Conservation (phyloP, 2,329 filamentous ascomycete species). For the Ramularia collo-cygni region DNA sequence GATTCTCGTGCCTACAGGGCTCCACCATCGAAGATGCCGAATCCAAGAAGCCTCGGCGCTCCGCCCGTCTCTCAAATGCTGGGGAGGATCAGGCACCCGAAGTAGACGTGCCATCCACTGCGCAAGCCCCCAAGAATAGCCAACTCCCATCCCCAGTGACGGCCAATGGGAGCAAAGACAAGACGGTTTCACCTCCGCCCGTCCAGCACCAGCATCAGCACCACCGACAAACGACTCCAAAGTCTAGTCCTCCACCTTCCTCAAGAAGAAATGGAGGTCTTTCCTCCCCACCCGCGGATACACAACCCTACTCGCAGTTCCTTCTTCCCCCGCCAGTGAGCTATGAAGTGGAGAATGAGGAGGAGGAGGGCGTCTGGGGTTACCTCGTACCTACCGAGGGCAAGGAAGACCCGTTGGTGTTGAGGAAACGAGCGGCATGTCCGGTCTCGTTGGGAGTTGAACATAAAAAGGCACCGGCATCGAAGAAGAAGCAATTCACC, state of each 20-base stretch:
- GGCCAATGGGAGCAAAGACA: conserved; percentile 57
- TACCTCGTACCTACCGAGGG: conserved; percentile 77
- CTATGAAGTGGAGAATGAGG: conserved; percentile 80
- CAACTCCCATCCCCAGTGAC: conserved; percentile 80
- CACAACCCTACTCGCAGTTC: conserved; percentile 75
- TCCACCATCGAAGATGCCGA: conserved; percentile 58
- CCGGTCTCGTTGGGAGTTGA: conserved; percentile 43
- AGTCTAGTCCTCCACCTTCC: conserved; percentile 23
- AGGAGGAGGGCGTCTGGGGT: conserved; percentile 84
- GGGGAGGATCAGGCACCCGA: conserved; percentile 16
- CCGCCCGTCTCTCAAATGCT: conserved; percentile 55
- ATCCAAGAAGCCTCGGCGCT: conserved; percentile 81
- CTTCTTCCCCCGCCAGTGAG: conserved; percentile 63
- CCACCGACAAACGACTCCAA: conserved; percentile 36
- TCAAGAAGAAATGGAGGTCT: conserved; percentile 36
- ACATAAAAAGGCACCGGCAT: conserved; percentile 30
- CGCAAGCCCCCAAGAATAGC: conserved; percentile 51
- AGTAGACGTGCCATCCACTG: conserved; percentile 4
- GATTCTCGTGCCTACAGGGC: conserved; percentile 42
- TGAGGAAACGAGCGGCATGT: conserved; percentile 69
- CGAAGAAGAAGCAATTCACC: conserved; percentile 47
- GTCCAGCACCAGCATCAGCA: conserved; percentile 35
- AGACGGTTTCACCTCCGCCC: conserved; percentile 58
- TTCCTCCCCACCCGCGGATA: conserved; percentile 66
- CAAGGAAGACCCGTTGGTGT: conserved; percentile 53